These are phyloP conservation scores for Haematococcus sp. DNA, from an alignment of 139 green algal species.

Conservation along the genomic window DNA sequence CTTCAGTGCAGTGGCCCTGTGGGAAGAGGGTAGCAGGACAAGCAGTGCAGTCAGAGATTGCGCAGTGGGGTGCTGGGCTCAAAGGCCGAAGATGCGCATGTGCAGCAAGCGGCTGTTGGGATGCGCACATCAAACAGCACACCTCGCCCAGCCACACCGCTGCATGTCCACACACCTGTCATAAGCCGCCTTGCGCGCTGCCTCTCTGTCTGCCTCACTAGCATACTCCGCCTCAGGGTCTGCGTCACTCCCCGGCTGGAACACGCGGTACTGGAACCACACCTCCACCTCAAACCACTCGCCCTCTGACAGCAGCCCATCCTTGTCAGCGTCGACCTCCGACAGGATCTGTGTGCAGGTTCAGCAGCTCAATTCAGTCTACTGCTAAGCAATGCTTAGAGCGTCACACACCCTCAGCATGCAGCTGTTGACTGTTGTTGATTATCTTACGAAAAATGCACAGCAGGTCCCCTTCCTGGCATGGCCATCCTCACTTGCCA, in stretches of 20 bases:
- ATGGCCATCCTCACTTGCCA: too few relatives aligned
- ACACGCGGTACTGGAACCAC: slow-evolving; percentile 52
- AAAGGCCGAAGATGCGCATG: background rate
- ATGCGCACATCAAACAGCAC: background rate
- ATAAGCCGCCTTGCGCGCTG: slow-evolving; percentile 8
- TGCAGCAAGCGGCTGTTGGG: too few relatives aligned
- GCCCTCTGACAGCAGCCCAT: slow-evolving; percentile 36
- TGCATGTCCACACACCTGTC: slow-evolving; percentile 4
- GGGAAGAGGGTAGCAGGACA: background rate
- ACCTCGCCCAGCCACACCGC: background rate
- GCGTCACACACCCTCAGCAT: too few relatives aligned
- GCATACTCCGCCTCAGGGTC: slow-evolving; percentile 28
- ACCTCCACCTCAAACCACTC: slow-evolving; percentile 43
- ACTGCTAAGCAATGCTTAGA: too few relatives aligned
- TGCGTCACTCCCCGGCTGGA: slow-evolving; percentile 14
- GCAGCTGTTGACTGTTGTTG: too few relatives aligned
- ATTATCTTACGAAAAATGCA: too few relatives aligned
- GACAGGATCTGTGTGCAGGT: slow-evolving; percentile 22
- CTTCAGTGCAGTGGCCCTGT: slow-evolving; percentile 31
- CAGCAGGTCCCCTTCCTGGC: too few relatives aligned
- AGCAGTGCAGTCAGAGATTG: background rate
- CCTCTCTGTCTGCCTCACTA: background rate
- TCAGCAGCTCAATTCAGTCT: too few relatives aligned
- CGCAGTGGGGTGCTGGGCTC: background rate
- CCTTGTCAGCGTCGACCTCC: slow-evolving; percentile 36